Evolutionary conservation across 768 basidiomycete species (phyloP), one percentile per base, ranked within the genome.

Genomic region (Mycena crocata): DNA sequence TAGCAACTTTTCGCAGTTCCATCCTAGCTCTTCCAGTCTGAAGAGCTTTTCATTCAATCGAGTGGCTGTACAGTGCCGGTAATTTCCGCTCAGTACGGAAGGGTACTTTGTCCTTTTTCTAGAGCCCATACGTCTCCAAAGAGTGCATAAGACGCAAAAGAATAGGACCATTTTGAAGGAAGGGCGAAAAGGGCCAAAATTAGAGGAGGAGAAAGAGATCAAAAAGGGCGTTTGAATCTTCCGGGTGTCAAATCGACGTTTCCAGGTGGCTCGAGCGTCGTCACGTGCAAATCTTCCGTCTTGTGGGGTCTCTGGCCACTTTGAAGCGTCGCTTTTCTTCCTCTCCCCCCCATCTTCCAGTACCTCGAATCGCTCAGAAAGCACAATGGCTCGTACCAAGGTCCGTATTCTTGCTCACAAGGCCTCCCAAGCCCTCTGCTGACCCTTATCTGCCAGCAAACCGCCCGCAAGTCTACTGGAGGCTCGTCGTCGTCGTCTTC

Each of bases 381-480:
- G 56, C 62, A 13, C 19, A 76, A 86, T 86, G 85, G 85, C 86
- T 21, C 86, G 85, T 58, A 86, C 85, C 58, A 85, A 86, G 90
- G 93, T 92, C 71, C 55, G 71, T 74, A 45, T 62, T 17, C 52
- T 42, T 70, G 55, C 62, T 44, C 50, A 13, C 23, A 67, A 44
- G 19, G 51, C 56, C 62, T 35, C 45, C 31, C 62, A 57, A 49
- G 62, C 62, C 48, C 67, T 68, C 34, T 71, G 73, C 69, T 76
- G 61, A 75, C 76, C 74, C 57, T 72, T 73, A 65, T 76, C 75
- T 65, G 46, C 66, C 71, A 95, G 78, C 85, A 86, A 78, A 86
- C 85, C 57, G 85, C 85, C 35, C 86, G 85, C 76, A 86, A 86
- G 76, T 84, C 86, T 48, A 86, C 85, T 26, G 85, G 85, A 81